These are phyloP conservation scores for Amoeboaphelidium protococcarum DNA, from an alignment of 371 early-diverging fungal genomes.

Conservation along the genomic window DNA sequence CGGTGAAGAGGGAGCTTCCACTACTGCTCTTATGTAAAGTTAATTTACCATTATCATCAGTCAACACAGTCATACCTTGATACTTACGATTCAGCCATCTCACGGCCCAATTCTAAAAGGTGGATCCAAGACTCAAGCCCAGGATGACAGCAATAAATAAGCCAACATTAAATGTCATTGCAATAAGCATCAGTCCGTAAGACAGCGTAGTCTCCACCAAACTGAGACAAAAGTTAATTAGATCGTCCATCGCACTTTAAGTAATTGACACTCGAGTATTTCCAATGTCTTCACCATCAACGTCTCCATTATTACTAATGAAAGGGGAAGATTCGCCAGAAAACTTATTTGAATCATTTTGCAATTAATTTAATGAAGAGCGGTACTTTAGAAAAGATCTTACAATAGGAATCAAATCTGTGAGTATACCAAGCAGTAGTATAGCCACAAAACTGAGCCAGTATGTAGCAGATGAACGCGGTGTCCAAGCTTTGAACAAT, in stretches of 20 bases:
- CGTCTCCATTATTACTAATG: neutral
- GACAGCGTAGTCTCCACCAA: neutral
- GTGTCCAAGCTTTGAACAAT: conserved; percentile 20
- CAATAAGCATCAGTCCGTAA: conserved; percentile 36
- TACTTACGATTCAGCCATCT: too few species aligned
- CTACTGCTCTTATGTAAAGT: too few species aligned
- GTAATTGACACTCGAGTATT: neutral
- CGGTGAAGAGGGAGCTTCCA: too few species aligned
- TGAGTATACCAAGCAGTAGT: conserved; percentile 14
- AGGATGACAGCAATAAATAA: conserved; percentile 27
- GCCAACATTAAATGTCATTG: conserved; percentile 53
- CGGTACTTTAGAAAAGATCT: too few species aligned
- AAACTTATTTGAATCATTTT: neutral
- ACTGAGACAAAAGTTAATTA: neutral
- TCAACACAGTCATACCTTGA: too few species aligned
- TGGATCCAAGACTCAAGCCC: conserved; percentile 35
- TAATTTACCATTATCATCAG: too few species aligned
- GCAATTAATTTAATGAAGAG: too few species aligned
- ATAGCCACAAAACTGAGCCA: conserved; percentile 15
- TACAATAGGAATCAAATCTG: too few species aligned
- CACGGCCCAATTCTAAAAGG: too few species aligned
- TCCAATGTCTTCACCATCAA: neutral
- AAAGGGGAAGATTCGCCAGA: neutral
- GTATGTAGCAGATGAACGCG: conserved; percentile 10
- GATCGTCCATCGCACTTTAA: neutral